Base-by-base conservation (phyloP, 495 filamentous ascomycete species). In the Lasiosphaeriaceae sp. region DNA sequence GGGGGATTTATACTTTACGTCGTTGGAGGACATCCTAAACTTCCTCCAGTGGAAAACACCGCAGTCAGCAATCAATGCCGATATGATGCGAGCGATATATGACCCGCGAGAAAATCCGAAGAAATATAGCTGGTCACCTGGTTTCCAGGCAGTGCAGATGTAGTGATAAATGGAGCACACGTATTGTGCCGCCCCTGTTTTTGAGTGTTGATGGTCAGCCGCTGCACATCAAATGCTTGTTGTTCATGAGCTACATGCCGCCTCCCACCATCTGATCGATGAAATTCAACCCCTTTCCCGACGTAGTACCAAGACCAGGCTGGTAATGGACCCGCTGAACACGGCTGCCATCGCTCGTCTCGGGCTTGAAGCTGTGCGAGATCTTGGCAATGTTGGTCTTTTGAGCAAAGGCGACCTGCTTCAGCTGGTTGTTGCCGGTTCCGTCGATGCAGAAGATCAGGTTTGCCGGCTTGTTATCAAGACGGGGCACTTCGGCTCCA, bases 61-160 rank as follows among this genome's bases (percentile, higher is more conserved):
- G n/a, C 71, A 62, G 21, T 63, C 58, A 14, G 63, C 62, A 37
- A 78, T 57, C 59, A 78, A 64, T 23, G 69, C 59, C 11, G 75
- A 68, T 3, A 78, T 65, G 59, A 74, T 68, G 17, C 74, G 72
- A 3, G 73, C 74, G 1, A 72, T 73, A 59, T 71, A 77, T 11
- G 75, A 75, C 16, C 75, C 74, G 19, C 75, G 67, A 0, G 68
- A 71, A 54, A 77, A 76, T 29, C 75, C 74, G 48, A 78, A 75
- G 51, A 78, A 65, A 62, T 71, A 75, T 43, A 78, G 69, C n/a
- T 55, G 48, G 31, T 74, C 64, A 1, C 69, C 73, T 0, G 60
- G 60, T 21, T 23, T 20, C 29, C 48, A 57, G 21, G 8, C 31
- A 8, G n/a, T 16, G 22, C 20, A 47, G 21, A 55, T 17, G 45